Evolutionary conservation across 2,329 filamentous ascomycete genomes (phyloP).

Genomic region (Stachybotrys chartarum): DNA sequence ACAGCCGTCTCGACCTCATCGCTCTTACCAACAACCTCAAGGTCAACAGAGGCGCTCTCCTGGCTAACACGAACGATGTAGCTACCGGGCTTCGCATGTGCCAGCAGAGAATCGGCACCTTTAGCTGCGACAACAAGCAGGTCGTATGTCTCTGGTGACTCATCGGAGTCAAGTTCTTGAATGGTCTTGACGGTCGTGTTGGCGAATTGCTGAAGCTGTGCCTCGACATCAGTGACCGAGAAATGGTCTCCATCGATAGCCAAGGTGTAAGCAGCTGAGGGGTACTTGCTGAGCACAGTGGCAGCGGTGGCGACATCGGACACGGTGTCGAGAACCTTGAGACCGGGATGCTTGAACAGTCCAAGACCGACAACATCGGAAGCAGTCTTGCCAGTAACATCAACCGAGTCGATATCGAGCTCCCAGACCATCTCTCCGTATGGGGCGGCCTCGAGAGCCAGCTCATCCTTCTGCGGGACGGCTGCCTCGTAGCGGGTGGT

Average conservation of each 20-base stretch:
- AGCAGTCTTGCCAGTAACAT: not conserved
- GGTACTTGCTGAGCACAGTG: slow-evolving; percentile 1
- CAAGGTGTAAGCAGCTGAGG: slow-evolving; percentile 3
- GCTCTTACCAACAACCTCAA: too few species aligned
- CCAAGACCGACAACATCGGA: slow-evolving; percentile 8
- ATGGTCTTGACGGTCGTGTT: too few species aligned
- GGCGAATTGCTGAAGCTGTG: too few species aligned
- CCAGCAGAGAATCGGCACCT: too few species aligned
- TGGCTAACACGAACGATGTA: too few species aligned
- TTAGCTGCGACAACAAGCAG: too few species aligned
- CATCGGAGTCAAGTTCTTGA: too few species aligned
- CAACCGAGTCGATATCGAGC: slow-evolving; percentile 14
- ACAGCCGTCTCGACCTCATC: too few species aligned
- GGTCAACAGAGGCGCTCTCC: too few species aligned
- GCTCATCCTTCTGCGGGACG: slow-evolving; percentile 14
- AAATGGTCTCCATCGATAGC: not conserved
- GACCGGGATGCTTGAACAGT: slow-evolving; percentile 18
- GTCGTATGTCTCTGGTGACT: too few species aligned
- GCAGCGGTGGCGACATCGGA: slow-evolving; percentile 1
- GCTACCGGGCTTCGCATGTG: too few species aligned
- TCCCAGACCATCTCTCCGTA: slow-evolving; percentile 19
- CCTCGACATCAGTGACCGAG: too few species aligned
- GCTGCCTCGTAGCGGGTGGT: slow-evolving; percentile 18
- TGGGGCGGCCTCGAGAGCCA: slow-evolving; percentile 7
- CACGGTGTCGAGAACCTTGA: slow-evolving; percentile 9